Base-by-base conservation (phyloP, 2,329 filamentous ascomycete species). In the Colletotrichum godetiae region DNA sequence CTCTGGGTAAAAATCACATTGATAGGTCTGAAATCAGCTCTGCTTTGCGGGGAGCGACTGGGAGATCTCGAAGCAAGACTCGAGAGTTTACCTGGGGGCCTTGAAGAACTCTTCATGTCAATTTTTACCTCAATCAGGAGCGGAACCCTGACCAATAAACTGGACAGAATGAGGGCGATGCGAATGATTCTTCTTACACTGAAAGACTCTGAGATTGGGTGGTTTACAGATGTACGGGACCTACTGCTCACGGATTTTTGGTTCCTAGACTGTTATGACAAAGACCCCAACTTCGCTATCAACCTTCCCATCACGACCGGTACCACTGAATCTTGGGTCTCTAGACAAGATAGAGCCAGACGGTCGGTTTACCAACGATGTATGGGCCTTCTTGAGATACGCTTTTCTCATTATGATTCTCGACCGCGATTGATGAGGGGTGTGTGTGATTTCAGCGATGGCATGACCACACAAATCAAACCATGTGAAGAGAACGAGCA, bases 391-490 rank as follows among this genome's bases (percentile, higher is more conserved):
- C n/a, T 60, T 19, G 64, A 67, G 37, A 33, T 37, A 15, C 7
- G 29, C 0, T 5, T 3, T 3, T 6, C 6, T n/a, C 0, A 1
- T 8, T 3, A 1, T 0, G 42, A 46, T 46, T 0, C 19, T 46
- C 42, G 42, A 46, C 42, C 42, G 4, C 15, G 42, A 1, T 46
- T 46, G 6, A 46, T n/a, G 42, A 46, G 42, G 42, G 42, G 42
- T 4, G 19, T 46, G 7, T 46, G 42, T 19, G 37, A 3, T 5
- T 42, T 37, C 10, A 13, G 2, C 2, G 6, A 13, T 37, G 1
- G 4, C 11, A 1, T 7, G 31, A 5, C 35, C 35, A 37, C 7
- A 13, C 37, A 42, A 46, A n/a, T 46, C 42, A n/a, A 0, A n/a
- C n/a, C 7, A n/a, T 0, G 2, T 19, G 15, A 46, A 3, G 42